A percentile compares a stretch with the other conserved stretches of the same genome.
These are phyloP conservation scores for Fraxinus xanthoxyloides DNA, from an alignment of 305 asterid genomes.

Conservation along the genomic window DNA sequence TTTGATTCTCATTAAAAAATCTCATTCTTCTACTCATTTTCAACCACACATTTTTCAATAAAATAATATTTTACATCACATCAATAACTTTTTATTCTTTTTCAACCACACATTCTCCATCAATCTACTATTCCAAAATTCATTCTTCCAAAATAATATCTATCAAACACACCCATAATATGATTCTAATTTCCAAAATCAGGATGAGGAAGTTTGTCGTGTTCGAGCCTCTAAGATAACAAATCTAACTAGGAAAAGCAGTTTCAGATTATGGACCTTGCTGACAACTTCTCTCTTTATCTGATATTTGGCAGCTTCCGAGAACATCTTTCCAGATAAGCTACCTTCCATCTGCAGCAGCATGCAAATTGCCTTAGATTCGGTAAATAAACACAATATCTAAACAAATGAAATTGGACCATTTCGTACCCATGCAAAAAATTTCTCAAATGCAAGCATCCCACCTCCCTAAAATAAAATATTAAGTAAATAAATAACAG, in stretches of 20 bases:
- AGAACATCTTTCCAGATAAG: slow-evolving; percentile 66
- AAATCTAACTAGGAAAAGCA: slow-evolving; percentile 11
- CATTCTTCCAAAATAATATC: too few relatives aligned
- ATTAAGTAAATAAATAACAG: slow-evolving; percentile 18
- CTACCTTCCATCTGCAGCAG: slow-evolving; percentile 66
- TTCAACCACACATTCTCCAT: too few relatives aligned
- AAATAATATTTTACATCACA: too few relatives aligned
- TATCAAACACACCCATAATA: too few relatives aligned
- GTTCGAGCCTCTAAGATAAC: slow-evolving; percentile 17
- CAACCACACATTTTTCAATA: too few relatives aligned
- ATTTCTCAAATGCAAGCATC: slow-evolving; percentile 71
- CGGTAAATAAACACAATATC: slow-evolving; percentile 7
- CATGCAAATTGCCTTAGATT: slow-evolving; percentile 17
- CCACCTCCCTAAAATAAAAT: slow-evolving; percentile 76
- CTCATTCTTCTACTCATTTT: too few relatives aligned
- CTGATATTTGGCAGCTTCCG: slow-evolving; percentile 82
- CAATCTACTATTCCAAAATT: too few relatives aligned
- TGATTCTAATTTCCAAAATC: slow-evolving; percentile 1
- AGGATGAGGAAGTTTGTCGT: slow-evolving; percentile 1
- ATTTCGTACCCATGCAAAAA: slow-evolving; percentile 62
- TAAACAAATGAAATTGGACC: slow-evolving; percentile 6
- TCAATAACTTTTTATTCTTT: too few relatives aligned
- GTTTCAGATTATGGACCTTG: slow-evolving; percentile 48
- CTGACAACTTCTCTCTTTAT: slow-evolving; percentile 58
- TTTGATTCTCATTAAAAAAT: too few relatives aligned